Evolutionary conservation across 2,329 filamentous ascomycete species (phyloP).

Genomic region (Colletotrichum tanaceti): DNA sequence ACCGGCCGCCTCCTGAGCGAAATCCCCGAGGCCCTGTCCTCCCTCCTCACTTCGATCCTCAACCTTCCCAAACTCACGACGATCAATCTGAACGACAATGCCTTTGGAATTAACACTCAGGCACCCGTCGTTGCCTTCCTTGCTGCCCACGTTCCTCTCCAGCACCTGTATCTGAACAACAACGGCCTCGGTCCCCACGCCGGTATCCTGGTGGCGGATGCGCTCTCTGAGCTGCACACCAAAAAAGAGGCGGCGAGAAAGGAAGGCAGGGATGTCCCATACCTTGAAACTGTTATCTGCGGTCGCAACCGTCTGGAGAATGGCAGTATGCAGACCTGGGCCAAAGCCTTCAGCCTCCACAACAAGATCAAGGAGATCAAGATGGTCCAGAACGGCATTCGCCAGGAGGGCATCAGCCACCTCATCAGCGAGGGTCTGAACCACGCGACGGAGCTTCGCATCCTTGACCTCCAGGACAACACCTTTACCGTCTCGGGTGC

Average conservation of each 20-base stretch:
- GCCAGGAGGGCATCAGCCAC: conserved; percentile 88
- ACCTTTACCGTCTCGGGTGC: conserved; percentile 89
- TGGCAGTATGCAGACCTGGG: conserved; percentile 96
- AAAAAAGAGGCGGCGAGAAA: conserved; percentile 85
- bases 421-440: conserved; percentile 83
- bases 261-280: conserved; percentile 76
- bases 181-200: conserved; percentile 95
- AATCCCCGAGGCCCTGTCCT: conserved; percentile 89
- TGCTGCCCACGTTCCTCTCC: conserved; percentile 85
- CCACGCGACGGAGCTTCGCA: conserved; percentile 74
- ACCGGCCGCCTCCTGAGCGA: conserved; percentile 92
- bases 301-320: conserved; percentile 96
- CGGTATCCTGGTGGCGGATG: conserved; percentile 88
- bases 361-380: conserved; percentile 85
- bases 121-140: conserved; percentile 94
- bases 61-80: conserved; percentile 88
- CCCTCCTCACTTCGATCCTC: conserved; percentile 86
- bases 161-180: conserved; percentile 97
- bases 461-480: conserved; percentile 96
- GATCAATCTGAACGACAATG: conserved; percentile 97
- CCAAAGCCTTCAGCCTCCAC: conserved; percentile 85
- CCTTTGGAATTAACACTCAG: conserved; percentile 95
- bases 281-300: conserved; percentile 96
- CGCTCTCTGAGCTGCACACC: conserved; percentile 82
- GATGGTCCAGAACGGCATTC: conserved; percentile 99